Base-by-base conservation (phyloP, 2,329 filamentous ascomycete species). In the Talaromyces amestolkiae region DNA sequence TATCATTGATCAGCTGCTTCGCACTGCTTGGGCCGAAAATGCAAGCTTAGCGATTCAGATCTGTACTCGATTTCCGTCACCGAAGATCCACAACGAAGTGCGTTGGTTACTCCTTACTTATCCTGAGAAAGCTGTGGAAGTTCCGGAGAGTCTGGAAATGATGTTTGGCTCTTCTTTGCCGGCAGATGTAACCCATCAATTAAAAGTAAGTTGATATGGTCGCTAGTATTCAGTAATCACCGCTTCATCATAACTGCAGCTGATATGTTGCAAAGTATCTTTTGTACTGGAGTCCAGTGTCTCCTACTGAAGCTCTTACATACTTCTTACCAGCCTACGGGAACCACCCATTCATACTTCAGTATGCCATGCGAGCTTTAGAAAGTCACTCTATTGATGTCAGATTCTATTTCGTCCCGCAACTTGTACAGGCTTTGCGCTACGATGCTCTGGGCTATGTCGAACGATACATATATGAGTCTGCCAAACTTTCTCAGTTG, bases 341-440 rank as follows among this genome's bases (percentile, higher is more conserved):
- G 47, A 94, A 97, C 72, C 90, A 99, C 73, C 91, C 96, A 0
- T 96, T 93, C 78, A 85, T 99, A 62, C 87, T 98, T 45, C 96
- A 99, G 77, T 99, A 98, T 77, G 95, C 95, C 1, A 96, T 99
- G 89, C 88, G 93, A 72, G 92, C 95, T 3, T 79, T 99, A 58
- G 95, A 99, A 75, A 93, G 91, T 70, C 95, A 99, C 73, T 90
- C 93, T 0, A 89, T 97, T n/a, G 95, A 98, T 75, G 89, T 98
- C 22, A 97, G 94, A 0, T 99, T 99, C 83, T 99, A 98, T 79
- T 98, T 97, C 74, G 95, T 99, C 2, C 95, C 96, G 7, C 95
- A 99, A 76, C 96, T 99, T 71, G 95, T 99, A 15, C 95, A 99
- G 77, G 91, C 92, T 51, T 85, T 99, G 51, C 90, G 95, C 63